Evolutionary conservation across 1,139 yeast species (phyloP).

Genomic region (Kodamaea anthophila): DNA sequence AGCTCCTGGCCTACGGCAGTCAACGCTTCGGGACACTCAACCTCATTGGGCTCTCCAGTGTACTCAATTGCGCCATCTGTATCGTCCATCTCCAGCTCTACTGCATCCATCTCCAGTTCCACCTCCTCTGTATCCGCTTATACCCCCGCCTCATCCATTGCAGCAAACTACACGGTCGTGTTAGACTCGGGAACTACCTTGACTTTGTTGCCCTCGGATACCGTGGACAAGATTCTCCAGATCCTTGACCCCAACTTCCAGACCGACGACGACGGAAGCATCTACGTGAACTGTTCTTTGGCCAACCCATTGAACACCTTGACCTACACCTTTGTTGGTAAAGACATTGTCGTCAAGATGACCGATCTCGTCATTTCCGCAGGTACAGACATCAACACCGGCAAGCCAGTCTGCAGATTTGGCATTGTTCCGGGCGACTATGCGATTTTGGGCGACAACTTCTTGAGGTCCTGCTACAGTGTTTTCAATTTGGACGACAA

Average conservation of each 20-base stretch:
- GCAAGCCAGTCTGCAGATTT: conserved; percentile 12
- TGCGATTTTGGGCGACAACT: conserved; percentile 29
- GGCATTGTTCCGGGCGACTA: conserved; percentile 13
- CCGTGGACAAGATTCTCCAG: conserved; percentile 11
- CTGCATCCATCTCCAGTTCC: background rate
- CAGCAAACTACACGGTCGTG: conserved; percentile 17
- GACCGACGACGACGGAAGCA: conserved; percentile 15
- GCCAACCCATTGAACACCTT: conserved; percentile 19
- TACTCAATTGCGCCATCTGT: no score
- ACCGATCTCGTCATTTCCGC: conserved; percentile 17
- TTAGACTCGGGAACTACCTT: conserved; percentile 40
- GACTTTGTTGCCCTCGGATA: conserved; percentile 18
- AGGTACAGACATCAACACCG: conserved; percentile 11
- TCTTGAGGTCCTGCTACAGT: conserved; percentile 32
- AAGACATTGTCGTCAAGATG: conserved; percentile 21
- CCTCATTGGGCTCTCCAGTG: no score
- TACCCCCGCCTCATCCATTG: conserved; percentile 3
- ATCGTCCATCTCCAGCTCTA: background rate
- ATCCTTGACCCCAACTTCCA: conserved; percentile 15
- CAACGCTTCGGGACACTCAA: no score
- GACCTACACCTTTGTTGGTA: conserved; percentile 21
- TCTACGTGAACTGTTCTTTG: conserved; percentile 26
- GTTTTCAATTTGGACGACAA: conserved; percentile 36
- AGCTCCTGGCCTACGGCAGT: no score
- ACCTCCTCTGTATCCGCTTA: conserved; percentile 1